These are phyloP conservation scores for Pseudocercospora eumusae DNA, from an alignment of 2,329 filamentous ascomycete species.

Conservation along the genomic window DNA sequence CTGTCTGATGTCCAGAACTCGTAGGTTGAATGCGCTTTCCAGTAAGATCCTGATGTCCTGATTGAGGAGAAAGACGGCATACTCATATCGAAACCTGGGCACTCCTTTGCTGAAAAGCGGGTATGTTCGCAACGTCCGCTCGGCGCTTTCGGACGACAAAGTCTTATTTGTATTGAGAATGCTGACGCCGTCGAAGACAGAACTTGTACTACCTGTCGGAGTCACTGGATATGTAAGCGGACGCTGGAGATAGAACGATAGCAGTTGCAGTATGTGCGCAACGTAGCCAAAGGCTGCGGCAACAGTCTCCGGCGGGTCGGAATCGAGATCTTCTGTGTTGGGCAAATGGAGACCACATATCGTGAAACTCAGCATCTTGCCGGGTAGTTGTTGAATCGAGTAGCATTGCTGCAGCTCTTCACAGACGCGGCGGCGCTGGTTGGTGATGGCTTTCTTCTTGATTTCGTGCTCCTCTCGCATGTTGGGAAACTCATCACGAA, in stretches of 20 bases:
- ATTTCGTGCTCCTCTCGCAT: constrained; percentile 36
- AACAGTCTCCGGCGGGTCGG: constrained; percentile 68
- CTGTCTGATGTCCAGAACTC: constrained; percentile 85
- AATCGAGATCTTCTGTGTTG: constrained; percentile 71
- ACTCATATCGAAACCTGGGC: constrained; percentile 84
- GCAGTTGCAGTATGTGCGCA: constrained; percentile 69
- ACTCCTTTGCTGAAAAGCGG: constrained; percentile 75
- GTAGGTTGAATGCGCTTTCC: constrained; percentile 65
- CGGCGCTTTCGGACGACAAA: constrained; percentile 28
- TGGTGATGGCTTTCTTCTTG: constrained; percentile 68
- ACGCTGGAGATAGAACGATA: constrained; percentile 80
- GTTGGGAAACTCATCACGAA: constrained; percentile 54
- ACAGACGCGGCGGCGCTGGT: constrained; percentile 85
- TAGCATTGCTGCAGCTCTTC: constrained; percentile 79
- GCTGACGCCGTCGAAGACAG: constrained; percentile 71
- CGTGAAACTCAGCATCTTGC: constrained; percentile 73
- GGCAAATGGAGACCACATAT: constrained; percentile 78
- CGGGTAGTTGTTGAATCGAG: constrained; percentile 69
- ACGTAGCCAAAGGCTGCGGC: constrained; percentile 81
- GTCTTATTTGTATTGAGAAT: constrained; percentile 34
- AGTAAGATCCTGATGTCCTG: constrained; percentile 81
- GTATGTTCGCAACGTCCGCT: constrained; percentile 55
- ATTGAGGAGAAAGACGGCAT: constrained; percentile 93
- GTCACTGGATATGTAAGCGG: constrained; percentile 79
- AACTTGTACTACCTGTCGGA: constrained; percentile 71